Percentiles rank a stretch among this genome's conserved stretches.
Conservation (phyloP, 2,329 filamentous ascomycete genomes). For the Chrysosporium queenslandicum region DNA sequence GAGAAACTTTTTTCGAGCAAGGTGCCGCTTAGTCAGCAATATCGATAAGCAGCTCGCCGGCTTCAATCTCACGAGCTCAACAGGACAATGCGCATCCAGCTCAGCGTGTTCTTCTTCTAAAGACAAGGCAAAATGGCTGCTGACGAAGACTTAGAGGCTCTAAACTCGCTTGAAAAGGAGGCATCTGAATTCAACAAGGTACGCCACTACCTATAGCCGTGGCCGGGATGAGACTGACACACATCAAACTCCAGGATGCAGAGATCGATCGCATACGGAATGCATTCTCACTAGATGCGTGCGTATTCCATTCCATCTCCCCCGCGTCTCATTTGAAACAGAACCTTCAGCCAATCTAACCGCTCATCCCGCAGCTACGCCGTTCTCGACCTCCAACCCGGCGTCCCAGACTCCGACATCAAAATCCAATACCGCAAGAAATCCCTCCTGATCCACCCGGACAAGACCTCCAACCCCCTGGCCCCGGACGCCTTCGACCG, state of each 20-base stretch:
- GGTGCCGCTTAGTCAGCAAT: slow-evolving; percentile 4
- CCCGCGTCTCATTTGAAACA: neutral
- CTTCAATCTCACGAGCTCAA: neutral
- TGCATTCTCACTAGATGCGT: slow-evolving; percentile 72
- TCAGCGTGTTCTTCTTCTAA: neutral
- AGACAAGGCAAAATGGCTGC: slow-evolving; percentile 41
- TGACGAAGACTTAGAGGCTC: slow-evolving; percentile 43
- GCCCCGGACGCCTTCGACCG: slow-evolving; percentile 95
- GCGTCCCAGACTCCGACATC: slow-evolving; percentile 91
- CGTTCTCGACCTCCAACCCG: slow-evolving; percentile 88
- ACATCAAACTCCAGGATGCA: slow-evolving; percentile 54
- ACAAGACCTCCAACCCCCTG: slow-evolving; percentile 84
- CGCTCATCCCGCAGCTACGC: slow-evolving; percentile 60
- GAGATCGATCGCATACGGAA: slow-evolving; percentile 92
- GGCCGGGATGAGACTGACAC: no score
- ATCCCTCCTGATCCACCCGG: slow-evolving; percentile 96
- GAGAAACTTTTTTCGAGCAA: neutral
- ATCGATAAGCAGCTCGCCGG: neutral
- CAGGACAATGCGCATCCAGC: neutral
- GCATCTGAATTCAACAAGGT: slow-evolving; percentile 88
- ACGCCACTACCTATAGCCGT: no score
- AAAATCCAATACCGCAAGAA: slow-evolving; percentile 90
- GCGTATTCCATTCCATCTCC: slow-evolving; percentile 22
- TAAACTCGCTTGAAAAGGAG: slow-evolving; percentile 72
- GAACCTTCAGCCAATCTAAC: neutral